Evolutionary conservation across 2,329 filamentous ascomycete species (phyloP).

Genomic region (Trematosphaeria pertusa): DNA sequence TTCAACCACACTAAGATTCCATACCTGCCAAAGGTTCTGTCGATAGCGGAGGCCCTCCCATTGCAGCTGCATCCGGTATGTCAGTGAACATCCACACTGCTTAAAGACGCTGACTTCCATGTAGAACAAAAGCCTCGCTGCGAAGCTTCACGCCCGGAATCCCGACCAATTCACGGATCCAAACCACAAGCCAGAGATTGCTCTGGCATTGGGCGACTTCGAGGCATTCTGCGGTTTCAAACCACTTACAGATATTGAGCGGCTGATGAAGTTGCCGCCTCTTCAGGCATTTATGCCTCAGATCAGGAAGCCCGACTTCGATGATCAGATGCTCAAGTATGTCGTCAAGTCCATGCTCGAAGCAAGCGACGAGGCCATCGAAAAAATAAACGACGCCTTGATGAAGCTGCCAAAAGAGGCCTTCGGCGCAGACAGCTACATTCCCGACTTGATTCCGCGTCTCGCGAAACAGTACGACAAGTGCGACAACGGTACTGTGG

Average conservation of each 20-base stretch:
- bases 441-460: slow-evolving; percentile 69
- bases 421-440: slow-evolving; percentile 63
- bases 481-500: slow-evolving; percentile 70
- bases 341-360: slow-evolving; percentile 64
- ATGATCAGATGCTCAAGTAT: slow-evolving; percentile 64
- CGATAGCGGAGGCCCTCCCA: slow-evolving; percentile 76
- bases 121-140: slow-evolving; percentile 68
- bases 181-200: slow-evolving; percentile 84
- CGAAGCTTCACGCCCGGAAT: slow-evolving; percentile 68
- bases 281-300: slow-evolving; percentile 62
- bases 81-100: neutral
- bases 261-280: slow-evolving; percentile 63
- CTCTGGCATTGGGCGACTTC: slow-evolving; percentile 73
- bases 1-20: slow-evolving; percentile 70
- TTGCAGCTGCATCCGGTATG: slow-evolving; percentile 72
- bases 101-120: slow-evolving; percentile 9
- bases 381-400: slow-evolving; percentile 61
- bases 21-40: slow-evolving; percentile 78
- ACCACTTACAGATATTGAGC: slow-evolving; percentile 65
- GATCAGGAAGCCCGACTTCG: slow-evolving; percentile 54
- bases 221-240: slow-evolving; percentile 81
- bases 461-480: slow-evolving; percentile 69
- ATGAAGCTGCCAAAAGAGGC: slow-evolving; percentile 55
- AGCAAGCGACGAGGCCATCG: slow-evolving; percentile 60
- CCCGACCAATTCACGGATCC: slow-evolving; percentile 72